Evolutionary conservation across 108 stramenopile species (phyloP).

Genomic region (Fragilariopsis cylindrus): DNA sequence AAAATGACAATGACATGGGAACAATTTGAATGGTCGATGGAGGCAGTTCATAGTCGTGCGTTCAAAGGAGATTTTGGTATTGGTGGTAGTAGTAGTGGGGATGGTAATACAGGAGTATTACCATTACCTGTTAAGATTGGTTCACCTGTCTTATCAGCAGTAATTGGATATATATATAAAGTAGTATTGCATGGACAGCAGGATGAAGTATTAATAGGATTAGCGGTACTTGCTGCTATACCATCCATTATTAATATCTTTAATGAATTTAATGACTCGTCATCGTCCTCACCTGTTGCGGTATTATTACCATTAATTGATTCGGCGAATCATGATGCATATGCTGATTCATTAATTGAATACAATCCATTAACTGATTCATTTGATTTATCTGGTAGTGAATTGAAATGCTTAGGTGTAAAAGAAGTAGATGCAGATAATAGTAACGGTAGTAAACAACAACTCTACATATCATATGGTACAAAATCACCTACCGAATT

Average conservation of each 20-base stretch:
- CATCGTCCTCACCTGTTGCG: constrained; percentile 31
- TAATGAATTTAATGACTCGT: not conserved
- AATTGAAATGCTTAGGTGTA: constrained; percentile 49
- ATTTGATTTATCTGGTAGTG: constrained; percentile 52
- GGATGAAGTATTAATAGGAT: constrained; percentile 25
- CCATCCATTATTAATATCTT: constrained; percentile 48
- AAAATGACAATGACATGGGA: constrained; percentile 51
- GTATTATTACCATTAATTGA: constrained; percentile 78
- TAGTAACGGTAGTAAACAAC: constrained; percentile 37
- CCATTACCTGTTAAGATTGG: constrained; percentile 20
- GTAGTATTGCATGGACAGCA: constrained; percentile 13
- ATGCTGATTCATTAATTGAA: constrained; percentile 70
- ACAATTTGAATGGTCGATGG: constrained; percentile 81
- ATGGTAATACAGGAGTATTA: not conserved
- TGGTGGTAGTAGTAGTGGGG: not conserved
- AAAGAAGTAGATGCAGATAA: constrained; percentile 24
- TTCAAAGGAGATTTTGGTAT: constrained; percentile 63
- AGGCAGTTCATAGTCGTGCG: constrained; percentile 77
- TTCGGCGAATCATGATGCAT: constrained; percentile 75
- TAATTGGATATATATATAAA: constrained; percentile 26
- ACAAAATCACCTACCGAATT: constrained; percentile 61
- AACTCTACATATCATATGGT: constrained; percentile 78
- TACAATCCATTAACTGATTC: constrained; percentile 58
- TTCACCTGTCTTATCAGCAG: constrained; percentile 27
- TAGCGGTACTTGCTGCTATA: constrained; percentile 38